A percentile compares a stretch with the other conserved stretches of the same genome.
These are phyloP conservation scores for Vachellia collinsii DNA, from an alignment of 306 rosid genomes.

Conservation along the genomic window DNA sequence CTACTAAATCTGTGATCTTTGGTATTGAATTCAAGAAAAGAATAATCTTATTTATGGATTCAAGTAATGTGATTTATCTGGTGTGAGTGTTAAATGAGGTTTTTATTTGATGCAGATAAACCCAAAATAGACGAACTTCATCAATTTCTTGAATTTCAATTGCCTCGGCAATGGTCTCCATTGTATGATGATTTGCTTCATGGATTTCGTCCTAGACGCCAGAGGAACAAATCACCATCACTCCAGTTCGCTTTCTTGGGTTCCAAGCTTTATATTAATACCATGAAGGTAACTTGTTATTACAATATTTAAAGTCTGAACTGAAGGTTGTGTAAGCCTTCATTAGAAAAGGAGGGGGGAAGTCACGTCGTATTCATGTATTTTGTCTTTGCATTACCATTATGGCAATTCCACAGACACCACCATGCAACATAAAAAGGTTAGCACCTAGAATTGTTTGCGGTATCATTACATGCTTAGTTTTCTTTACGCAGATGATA, in stretches of 20 bases:
- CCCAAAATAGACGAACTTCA: slow-evolving; percentile 64
- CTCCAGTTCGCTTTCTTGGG: slow-evolving; percentile 62
- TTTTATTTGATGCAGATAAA: slow-evolving; percentile 51
- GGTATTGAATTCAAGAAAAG: neutral
- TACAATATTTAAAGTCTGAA: neutral
- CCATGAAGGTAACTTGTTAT: slow-evolving; percentile 50
- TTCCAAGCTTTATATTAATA: slow-evolving; percentile 63
- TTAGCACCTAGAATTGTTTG: neutral
- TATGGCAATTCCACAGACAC: neutral
- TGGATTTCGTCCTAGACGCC: slow-evolving; percentile 39
- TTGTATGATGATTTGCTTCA: slow-evolving; percentile 50
- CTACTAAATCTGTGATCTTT: neutral
- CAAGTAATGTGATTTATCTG: neutral
- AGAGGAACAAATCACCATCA: slow-evolving; percentile 54
- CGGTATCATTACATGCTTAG: neutral
- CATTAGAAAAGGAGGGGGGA: neutral
- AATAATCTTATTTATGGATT: slow-evolving; percentile 8
- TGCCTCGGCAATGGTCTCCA: slow-evolving; percentile 73
- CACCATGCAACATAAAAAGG: neutral
- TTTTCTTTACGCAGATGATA: neutral
- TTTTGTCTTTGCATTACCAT: neutral
- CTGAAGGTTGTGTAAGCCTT: neutral
- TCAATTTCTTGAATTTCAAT: slow-evolving; percentile 65
- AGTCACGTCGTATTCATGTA: neutral
- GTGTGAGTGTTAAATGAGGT: neutral